phyloP scores from a whole-genome alignment of 1,284 basidiomycete species.

The Boletus sp. region DNA sequence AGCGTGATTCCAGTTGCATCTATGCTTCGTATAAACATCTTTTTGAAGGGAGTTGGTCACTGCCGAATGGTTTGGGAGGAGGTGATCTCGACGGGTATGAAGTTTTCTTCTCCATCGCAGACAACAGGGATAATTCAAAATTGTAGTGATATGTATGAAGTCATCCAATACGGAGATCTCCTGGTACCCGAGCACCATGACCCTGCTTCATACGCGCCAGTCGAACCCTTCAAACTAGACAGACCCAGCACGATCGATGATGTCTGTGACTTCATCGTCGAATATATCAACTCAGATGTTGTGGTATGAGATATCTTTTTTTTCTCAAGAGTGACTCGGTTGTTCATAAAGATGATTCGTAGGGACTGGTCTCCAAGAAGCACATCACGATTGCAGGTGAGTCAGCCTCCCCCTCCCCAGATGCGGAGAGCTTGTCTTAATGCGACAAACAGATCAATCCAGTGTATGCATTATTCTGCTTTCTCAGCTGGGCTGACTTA shows the following conservation, averaged over 20 bases:
- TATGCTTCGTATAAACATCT: no score
- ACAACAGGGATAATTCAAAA: constrained; percentile 1
- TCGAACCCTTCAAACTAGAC: constrained; percentile 41
- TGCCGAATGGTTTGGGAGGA: constrained; percentile 11
- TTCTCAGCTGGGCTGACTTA: constrained; percentile 1
- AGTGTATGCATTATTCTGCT: constrained; percentile 36
- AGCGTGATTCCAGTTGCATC: background rate
- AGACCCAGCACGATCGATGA: constrained; percentile 65
- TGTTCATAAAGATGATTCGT: constrained; percentile 7
- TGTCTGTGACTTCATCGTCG: constrained; percentile 77
- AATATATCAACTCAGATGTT: constrained; percentile 79
- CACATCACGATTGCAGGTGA: constrained; percentile 69
- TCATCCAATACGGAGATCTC: constrained; percentile 50
- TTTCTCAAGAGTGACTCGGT: background rate
- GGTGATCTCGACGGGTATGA: constrained; percentile 13
- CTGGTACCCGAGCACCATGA: constrained; percentile 46
- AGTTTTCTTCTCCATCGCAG: constrained; percentile 12
- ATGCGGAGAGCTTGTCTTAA: background rate
- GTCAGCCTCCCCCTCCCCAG: constrained; percentile 1
- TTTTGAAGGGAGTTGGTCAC: constrained; percentile 7
- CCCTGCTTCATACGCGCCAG: constrained; percentile 53
- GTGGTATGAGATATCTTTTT: constrained; percentile 40
- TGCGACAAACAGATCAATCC: constrained; percentile 54
- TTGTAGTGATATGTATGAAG: constrained; percentile 50
- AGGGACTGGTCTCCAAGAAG: constrained; percentile 67